Base-by-base conservation (phyloP, 2,329 filamentous ascomycete genomes). In the Alternaria triticina region DNA sequence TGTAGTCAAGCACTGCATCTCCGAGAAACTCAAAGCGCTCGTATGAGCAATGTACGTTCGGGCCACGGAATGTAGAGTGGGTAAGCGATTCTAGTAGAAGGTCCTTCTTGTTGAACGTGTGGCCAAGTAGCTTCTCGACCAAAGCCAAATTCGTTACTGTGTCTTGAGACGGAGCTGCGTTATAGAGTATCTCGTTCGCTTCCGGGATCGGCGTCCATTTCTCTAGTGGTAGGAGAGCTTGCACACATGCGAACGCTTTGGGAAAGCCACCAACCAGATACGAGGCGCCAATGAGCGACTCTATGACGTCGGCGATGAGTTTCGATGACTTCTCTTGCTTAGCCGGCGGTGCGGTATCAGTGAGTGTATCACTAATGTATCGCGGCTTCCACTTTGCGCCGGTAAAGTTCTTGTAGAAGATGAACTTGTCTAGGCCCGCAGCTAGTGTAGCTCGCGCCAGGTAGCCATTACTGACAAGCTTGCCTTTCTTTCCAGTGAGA, bases 21-120 rank as follows among this genome's bases (percentile, higher is more conserved):
- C 95, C 95, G 0, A 97, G 82, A 72, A 96, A 97, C 74, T 97
- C 95, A 1, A 97, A 86, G 0, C 94, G 87, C 69, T 97, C 91
- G 71, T 89, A 89, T 0, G 85, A 86, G 36, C 81, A 78, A 5
- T 85, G 82, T 15, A 81, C 79, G 28, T 82, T 67, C 2, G 70
- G 70, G 2, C 75, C 76, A 0, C 44, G 83, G 54, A 83, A 85
- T 0, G 92, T 94, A 0, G 88, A 83, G 74, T 97, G 94, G 0
- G 94, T 97, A 54, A 95, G 83, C 3, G 94, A 91, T 80, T 97
- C 92, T 0, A 91, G 74, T 1, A 97, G 84, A 1, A 97, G 82
- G 0, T 84, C 75, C 66, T 89, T 73, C 69, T 92, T 89, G 2
- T 67, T 79, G 77, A 97, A 97, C 0, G 74, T 82, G 76, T 97